These are phyloP conservation scores for Acacia concinna DNA, from an alignment of 331 rosid species.

Conservation along the genomic window DNA sequence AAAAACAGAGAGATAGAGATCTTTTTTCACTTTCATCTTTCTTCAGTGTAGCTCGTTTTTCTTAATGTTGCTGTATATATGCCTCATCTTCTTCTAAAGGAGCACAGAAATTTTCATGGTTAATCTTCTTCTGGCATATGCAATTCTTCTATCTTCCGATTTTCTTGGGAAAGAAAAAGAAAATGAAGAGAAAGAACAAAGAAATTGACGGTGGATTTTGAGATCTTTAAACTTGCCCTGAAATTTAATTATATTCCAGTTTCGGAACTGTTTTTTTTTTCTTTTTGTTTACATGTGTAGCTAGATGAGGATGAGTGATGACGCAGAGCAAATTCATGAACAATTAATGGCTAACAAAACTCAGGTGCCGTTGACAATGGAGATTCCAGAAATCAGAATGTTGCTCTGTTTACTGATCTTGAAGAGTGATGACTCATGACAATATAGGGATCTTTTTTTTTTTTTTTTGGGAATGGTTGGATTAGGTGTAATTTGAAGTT, in stretches of 20 bases:
- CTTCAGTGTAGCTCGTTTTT: background rate
- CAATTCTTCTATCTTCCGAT: background rate
- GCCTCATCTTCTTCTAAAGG: slow-evolving; percentile 1
- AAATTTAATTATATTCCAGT: background rate
- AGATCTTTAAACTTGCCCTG: background rate
- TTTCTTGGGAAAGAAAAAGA: slow-evolving; percentile 8
- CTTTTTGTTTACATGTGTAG: background rate
- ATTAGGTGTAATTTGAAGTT: background rate
- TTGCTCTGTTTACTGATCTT: background rate
- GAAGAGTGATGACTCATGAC: too few species aligned
- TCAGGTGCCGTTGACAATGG: background rate
- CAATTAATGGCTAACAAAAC: background rate
- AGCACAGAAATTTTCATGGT: slow-evolving; percentile 1
- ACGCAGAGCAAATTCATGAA: background rate
- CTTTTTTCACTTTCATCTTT: background rate
- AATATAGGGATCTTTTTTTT: background rate
- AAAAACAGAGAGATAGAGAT: background rate
- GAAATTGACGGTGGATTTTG: background rate
- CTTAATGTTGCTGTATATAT: slow-evolving; percentile 37
- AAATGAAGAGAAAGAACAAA: background rate
- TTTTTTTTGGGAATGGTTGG: too few species aligned
- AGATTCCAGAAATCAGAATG: background rate
- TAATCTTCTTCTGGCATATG: background rate
- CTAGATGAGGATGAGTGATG: background rate
- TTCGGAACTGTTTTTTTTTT: background rate